Evolutionary conservation across 441 rosid genomes (phyloP), one percentile per base, ranked within the genome.

Genomic region (Erodium chrysanthum): DNA sequence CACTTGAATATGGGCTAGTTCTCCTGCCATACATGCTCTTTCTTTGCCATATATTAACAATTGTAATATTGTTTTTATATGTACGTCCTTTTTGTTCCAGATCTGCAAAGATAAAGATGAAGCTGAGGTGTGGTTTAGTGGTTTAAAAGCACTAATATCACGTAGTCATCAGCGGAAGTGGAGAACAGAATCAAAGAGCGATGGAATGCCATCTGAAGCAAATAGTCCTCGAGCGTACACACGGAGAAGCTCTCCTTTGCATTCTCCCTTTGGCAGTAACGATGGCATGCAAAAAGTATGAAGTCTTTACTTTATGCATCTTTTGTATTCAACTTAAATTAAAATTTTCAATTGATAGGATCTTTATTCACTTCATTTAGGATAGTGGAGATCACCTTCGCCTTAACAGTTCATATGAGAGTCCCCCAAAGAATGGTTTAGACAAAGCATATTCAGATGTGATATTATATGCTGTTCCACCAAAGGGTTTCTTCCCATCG

Each of bases 61-160:
- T 46, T 65, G 27, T 67, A 64, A 59, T 40, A 12, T 70, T 71
- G 31, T 77, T 12, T 70, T 35, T 66, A 59, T 66, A 59, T 25
- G 65, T 71, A 59, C 67, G 48, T 65, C 52, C 61, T 63, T 71
- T 75, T 15, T 70, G 67, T 75, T 58, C 72, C 82, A 86, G 96
- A 85, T 86, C 40, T 92, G 98, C 84, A 92, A 92, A 77, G 96
- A 92, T 77, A 92, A 92, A 83, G 96, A 90, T 79, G 98, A 92
- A 83, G 96, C 98, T 25, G 29, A 25, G 29, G 29, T 25, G 29
- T 25, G 29, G 29, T 25, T 25, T 25, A 25, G 29, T 25, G 98
- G 97, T 77, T 85, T 93, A 68, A 93, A 91, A 88, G 86, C 98
- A 73, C 81, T 93, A 68, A 79, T 93, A 75, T 85, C 95, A 18